Evolutionary conservation across 2,329 filamentous ascomycete genomes (phyloP), one percentile per base, ranked within the genome.

Genomic region (Leptographium flavum): DNA sequence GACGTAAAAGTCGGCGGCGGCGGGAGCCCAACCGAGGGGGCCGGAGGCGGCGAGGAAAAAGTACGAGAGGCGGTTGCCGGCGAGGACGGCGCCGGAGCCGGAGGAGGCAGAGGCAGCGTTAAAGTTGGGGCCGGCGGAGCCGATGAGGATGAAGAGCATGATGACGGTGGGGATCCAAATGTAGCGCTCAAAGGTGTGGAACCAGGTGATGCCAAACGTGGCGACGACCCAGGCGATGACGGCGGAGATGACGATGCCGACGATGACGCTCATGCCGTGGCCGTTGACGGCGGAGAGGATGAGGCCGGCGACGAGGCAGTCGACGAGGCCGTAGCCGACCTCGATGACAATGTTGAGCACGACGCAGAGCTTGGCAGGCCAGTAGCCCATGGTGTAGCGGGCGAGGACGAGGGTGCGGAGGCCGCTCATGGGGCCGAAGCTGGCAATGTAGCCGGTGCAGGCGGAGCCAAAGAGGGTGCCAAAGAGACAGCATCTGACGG

Each of bases 41-140:
- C 74, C 73, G 22, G 78, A 77, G 11, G 83, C 65, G 51, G 75
- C 81, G 39, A 86, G 65, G 14, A 76, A 80, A 59, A 87, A 81
- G 60, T 84, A 87, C 5, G 77, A 81, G 28, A 86, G 63, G 3
- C 73, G 63, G 49, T 74, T 74, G 25, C 74, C 78, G 14, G 65
- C 61, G 6, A 79, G 55, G 2, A 72, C 75, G 37, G 65, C 59
- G 13, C 65, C 54, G 38, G 73, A 64, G 15, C 71, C 75, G 0
- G 60, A 57, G 2, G 71, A 76, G 3, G 65, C 58, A 1, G 69
- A 67, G 2, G 63, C 58, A 1, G 71, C 59, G 50, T 83, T 74
- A 54, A 80, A 83, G 17, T 73, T 66, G 2, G 69, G 67, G 0
- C 74, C 75, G 2, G 78, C 76, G 2, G 73, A 70, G 3, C 79